Conservation (phyloP, 495 filamentous ascomycete genomes). For the Hypomontagnella submonticulosa region DNA sequence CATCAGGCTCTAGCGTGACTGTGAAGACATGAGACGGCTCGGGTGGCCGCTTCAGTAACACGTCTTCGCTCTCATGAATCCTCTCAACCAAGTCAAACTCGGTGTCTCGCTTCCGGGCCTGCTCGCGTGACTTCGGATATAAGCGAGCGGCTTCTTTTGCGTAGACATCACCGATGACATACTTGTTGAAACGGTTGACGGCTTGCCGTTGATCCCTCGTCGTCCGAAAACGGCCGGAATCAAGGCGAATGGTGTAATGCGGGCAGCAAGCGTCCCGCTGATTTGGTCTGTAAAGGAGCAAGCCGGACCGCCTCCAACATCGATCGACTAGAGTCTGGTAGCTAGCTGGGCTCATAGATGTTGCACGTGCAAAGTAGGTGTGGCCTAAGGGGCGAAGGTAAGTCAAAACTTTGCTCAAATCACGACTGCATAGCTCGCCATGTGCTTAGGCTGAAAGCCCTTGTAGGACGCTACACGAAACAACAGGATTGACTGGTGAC, state of each 20-base stretch:
- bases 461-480: slow-evolving; percentile 39
- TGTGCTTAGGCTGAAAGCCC: slow-evolving; percentile 31
- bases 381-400: slow-evolving; percentile 67
- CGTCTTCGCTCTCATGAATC: slow-evolving; percentile 74
- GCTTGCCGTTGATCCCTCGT: slow-evolving; percentile 86
- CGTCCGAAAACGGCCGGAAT: slow-evolving; percentile 75
- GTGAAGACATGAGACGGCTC: slow-evolving; percentile 82
- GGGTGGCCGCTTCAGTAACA: slow-evolving; percentile 64
- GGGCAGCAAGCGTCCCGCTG: slow-evolving; percentile 85
- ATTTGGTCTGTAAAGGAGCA: slow-evolving; percentile 94
- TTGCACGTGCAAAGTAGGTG: slow-evolving; percentile 81
- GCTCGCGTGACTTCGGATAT: slow-evolving; percentile 81
- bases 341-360: slow-evolving; percentile 72
- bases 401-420: slow-evolving; percentile 47
- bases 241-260: slow-evolving; percentile 92
- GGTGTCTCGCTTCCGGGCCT: slow-evolving; percentile 77
- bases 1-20: slow-evolving; percentile 82
- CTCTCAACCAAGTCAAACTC: slow-evolving; percentile 77
- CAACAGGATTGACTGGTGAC: slow-evolving; percentile 16
- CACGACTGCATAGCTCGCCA: slow-evolving; percentile 41
- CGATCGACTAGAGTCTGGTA: slow-evolving; percentile 87
- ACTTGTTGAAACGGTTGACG: slow-evolving; percentile 89
- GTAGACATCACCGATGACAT: slow-evolving; percentile 83
- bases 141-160: slow-evolving; percentile 74
- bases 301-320: slow-evolving; percentile 87